These are phyloP conservation scores for Sporothrix dimorphospora DNA, from an alignment of 2,329 filamentous ascomycete species.

Conservation along the genomic window DNA sequence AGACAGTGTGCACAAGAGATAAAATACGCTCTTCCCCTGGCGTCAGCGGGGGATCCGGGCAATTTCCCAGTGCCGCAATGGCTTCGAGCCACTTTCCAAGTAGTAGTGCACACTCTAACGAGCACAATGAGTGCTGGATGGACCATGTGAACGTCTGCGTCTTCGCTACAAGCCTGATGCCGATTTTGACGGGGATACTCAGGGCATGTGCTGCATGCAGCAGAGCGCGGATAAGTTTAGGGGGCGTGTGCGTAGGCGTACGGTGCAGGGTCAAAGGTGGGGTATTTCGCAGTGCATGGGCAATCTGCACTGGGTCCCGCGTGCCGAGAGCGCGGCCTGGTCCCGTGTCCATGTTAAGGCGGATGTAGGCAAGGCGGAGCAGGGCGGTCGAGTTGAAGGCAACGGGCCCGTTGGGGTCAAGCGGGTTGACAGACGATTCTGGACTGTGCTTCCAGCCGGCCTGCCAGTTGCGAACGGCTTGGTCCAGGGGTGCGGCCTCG, in stretches of 20 bases:
- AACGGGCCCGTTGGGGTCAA: constrained; percentile 55
- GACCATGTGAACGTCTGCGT: constrained; percentile 60
- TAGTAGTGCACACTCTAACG: constrained; percentile 53
- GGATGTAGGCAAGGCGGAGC: constrained; percentile 39
- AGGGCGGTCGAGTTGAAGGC: constrained; percentile 51
- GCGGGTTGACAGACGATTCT: constrained; percentile 57
- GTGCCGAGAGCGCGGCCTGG: constrained; percentile 51
- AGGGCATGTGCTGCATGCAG: constrained; percentile 58
- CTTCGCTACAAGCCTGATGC: constrained; percentile 55
- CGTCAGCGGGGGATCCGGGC: constrained; percentile 39
- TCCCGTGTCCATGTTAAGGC: constrained; percentile 46
- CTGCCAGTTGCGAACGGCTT: constrained; percentile 55
- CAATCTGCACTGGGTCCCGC: constrained; percentile 51
- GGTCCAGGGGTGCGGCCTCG: constrained; percentile 49
- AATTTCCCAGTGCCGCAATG: not conserved
- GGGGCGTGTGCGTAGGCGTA: constrained; percentile 36
- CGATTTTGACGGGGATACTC: constrained; percentile 56
- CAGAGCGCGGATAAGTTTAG: constrained; percentile 52
- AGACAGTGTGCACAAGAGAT: constrained; percentile 37
- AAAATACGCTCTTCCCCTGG: constrained; percentile 50
- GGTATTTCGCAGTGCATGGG: constrained; percentile 48
- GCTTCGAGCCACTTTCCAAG: constrained; percentile 45
- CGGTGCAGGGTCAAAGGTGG: constrained; percentile 43
- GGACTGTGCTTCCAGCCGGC: constrained; percentile 55
- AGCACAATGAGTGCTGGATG: constrained; percentile 58